Percentiles rank a stretch among this genome's conserved stretches.
phyloP scores from a whole-genome alignment of 495 filamentous ascomycete genomes.

The Penicillium taxi region DNA sequence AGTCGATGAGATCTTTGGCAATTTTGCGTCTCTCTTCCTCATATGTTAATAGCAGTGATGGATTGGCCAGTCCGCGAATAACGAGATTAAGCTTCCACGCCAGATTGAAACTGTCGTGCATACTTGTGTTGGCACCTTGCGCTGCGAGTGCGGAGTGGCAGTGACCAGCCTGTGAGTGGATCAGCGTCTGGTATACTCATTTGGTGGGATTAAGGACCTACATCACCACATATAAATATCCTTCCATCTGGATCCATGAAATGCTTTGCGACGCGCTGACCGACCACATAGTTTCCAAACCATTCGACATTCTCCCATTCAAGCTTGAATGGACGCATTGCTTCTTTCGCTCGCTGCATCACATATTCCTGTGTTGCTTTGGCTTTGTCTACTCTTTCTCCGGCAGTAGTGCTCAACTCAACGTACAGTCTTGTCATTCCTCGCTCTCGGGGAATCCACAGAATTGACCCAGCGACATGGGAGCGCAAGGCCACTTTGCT shows the following conservation, averaged over 20 bases:
- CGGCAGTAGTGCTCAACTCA: conserved; percentile 60
- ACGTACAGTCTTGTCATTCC: conserved; percentile 72
- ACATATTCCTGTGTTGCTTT: conserved; percentile 61
- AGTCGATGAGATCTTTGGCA: conserved; percentile 64
- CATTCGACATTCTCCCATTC: conserved; percentile 57
- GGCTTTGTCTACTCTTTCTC: conserved; percentile 51
- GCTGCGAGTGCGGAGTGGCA: conserved; percentile 84
- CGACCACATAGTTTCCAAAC: conserved; percentile 57
- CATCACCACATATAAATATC: conserved; percentile 78
- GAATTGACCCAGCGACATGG: conserved; percentile 59
- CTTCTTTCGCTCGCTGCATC: conserved; percentile 55
- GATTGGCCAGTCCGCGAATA: conserved; percentile 49
- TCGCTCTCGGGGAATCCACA: conserved; percentile 68
- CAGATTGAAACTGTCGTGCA: conserved; percentile 73
- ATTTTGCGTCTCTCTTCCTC: conserved; percentile 63
- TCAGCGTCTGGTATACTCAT: conserved; percentile 1
- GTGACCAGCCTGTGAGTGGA: conserved; percentile 46
- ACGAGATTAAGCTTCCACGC: conserved; percentile 78
- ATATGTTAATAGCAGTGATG: conserved; percentile 61
- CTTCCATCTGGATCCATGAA: conserved; percentile 56
- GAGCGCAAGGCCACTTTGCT: conserved; percentile 61
- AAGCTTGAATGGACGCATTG: conserved; percentile 59
- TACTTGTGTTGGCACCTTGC: conserved; percentile 80
- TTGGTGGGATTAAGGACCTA: conserved; percentile 16
- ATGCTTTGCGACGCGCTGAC: conserved; percentile 63